These are phyloP conservation scores for Podila clonocystis DNA, from an alignment of 192 early-diverging fungal genomes.

Conservation along the genomic window DNA sequence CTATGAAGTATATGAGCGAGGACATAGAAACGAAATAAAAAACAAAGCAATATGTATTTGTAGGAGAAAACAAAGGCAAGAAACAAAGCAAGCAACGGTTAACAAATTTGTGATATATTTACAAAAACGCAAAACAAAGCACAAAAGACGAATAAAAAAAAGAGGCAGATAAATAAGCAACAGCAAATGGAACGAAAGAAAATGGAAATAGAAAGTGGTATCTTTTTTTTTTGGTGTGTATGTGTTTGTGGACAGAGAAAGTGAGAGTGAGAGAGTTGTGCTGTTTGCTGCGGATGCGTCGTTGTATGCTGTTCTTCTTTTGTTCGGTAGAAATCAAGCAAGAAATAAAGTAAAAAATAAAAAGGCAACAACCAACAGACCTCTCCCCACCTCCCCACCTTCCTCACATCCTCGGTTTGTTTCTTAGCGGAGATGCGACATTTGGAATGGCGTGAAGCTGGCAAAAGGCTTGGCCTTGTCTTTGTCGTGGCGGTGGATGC, in stretches of 20 bases:
- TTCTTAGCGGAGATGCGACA: background rate
- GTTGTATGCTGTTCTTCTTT: background rate
- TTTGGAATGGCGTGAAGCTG: constrained; percentile 22
- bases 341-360: background rate
- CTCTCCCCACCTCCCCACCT: too few relatives aligned
- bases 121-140: too few relatives aligned
- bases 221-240: background rate
- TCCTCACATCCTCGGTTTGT: background rate
- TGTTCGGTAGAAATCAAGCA: background rate
- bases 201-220: background rate
- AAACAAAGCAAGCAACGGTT: too few relatives aligned
- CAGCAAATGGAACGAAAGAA: background rate
- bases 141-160: background rate
- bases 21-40: too few relatives aligned
- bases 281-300: background rate
- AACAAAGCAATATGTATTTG: too few relatives aligned
- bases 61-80: too few relatives aligned
- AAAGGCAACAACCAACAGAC: background rate
- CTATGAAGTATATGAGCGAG: too few relatives aligned
- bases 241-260: background rate
- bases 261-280: background rate
- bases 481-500: constrained; percentile 58
- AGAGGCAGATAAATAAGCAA: background rate
- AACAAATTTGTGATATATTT: too few relatives aligned
- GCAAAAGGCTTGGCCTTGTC: constrained; percentile 21